Evolutionary conservation across 2,329 filamentous ascomycete species (phyloP).

Genomic region (Arthrinium puccinioides): DNA sequence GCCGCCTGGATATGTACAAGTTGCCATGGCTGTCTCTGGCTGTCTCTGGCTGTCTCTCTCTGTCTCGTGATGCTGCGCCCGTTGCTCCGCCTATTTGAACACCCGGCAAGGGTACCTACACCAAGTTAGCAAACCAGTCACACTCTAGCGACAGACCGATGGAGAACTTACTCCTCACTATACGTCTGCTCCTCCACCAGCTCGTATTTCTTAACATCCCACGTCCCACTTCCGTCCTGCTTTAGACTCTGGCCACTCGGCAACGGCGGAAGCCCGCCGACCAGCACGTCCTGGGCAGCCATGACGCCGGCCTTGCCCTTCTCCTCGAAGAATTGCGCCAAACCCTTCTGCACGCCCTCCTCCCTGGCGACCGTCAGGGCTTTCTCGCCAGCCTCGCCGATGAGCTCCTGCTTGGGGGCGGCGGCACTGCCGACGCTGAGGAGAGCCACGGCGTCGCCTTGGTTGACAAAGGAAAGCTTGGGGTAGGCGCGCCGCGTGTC

Average conservation of each 20-base stretch:
- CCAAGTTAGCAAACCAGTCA: slow-evolving; percentile 19
- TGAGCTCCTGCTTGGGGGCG: slow-evolving; percentile 73
- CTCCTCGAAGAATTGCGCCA: slow-evolving; percentile 69
- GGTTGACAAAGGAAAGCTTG: slow-evolving; percentile 68
- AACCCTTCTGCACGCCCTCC: slow-evolving; percentile 62
- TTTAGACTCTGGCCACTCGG: slow-evolving; percentile 61
- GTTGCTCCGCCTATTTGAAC: slow-evolving; percentile 40
- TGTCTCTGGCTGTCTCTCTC: not conserved
- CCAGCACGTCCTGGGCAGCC: slow-evolving; percentile 52
- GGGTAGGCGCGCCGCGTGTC: slow-evolving; percentile 81
- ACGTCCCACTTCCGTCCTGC: slow-evolving; percentile 35
- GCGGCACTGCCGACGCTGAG: slow-evolving; percentile 78
- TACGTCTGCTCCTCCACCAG: slow-evolving; percentile 64
- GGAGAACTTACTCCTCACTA: slow-evolving; percentile 51
- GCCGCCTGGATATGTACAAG: slow-evolving; percentile 18
- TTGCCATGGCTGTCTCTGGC: not conserved
- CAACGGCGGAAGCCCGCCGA: slow-evolving; percentile 77
- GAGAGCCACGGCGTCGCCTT: slow-evolving; percentile 79
- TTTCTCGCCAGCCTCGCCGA: slow-evolving; percentile 64
- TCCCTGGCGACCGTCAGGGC: slow-evolving; percentile 67
- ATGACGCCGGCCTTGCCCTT: slow-evolving; percentile 33
- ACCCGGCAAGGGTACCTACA: slow-evolving; percentile 57
- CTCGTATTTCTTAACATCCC: slow-evolving; percentile 63
- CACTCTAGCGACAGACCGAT: slow-evolving; percentile 1
- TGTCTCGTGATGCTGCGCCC: no score